These are phyloP conservation scores for Penicillium sp. DNA, from an alignment of 2,329 filamentous ascomycete genomes.

Conservation along the genomic window DNA sequence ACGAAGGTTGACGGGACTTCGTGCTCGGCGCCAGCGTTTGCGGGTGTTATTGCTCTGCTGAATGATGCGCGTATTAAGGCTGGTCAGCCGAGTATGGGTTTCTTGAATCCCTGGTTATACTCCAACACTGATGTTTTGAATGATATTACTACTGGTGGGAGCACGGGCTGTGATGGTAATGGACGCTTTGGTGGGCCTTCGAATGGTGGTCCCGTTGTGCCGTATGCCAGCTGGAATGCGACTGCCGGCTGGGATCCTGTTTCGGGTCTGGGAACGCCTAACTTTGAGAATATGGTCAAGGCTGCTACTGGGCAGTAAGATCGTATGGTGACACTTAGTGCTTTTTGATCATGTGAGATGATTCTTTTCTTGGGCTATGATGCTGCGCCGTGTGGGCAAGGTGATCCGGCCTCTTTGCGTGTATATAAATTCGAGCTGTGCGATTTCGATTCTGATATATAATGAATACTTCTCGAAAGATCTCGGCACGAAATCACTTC, in stretches of 20 bases:
- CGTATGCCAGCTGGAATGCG: conserved; percentile 54
- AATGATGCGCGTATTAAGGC: conserved; percentile 61
- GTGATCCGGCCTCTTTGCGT: neutral
- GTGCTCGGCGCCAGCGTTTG: conserved; percentile 60
- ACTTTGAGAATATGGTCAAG: conserved; percentile 30
- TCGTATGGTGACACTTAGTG: neutral
- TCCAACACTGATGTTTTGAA: conserved; percentile 44
- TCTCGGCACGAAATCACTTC: neutral
- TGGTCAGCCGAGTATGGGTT: conserved; percentile 56
- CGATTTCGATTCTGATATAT: neutral
- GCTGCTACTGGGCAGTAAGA: conserved; percentile 9
- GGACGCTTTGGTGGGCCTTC: conserved; percentile 44
- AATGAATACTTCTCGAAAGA: neutral
- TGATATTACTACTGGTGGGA: conserved; percentile 52
- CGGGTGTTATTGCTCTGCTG: conserved; percentile 60
- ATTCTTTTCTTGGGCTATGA: neutral
- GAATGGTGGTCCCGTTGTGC: conserved; percentile 44
- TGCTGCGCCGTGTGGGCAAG: neutral
- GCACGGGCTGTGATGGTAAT: conserved; percentile 49
- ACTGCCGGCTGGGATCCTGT: conserved; percentile 55
- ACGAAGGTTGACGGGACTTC: conserved; percentile 42
- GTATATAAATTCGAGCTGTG: neutral
- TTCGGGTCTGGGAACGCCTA: conserved; percentile 45
- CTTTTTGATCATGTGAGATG: neutral
- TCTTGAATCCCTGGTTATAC: conserved; percentile 64